Evolutionary conservation across 352 stramenopile species (phyloP).

Genomic region (Pythium oligandrum): DNA sequence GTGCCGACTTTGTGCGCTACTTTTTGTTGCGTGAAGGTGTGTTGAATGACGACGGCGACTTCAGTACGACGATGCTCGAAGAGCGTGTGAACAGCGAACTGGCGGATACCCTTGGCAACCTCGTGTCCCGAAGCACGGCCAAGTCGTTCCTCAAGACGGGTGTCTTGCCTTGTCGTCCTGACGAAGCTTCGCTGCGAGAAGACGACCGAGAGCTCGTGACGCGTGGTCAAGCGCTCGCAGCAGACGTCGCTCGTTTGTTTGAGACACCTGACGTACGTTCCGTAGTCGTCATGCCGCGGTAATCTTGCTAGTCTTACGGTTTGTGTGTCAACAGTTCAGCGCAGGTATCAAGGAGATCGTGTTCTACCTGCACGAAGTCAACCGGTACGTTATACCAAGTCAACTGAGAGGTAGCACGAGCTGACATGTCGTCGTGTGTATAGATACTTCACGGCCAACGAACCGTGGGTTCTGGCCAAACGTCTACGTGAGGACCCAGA

Average conservation of each 20-base stretch:
- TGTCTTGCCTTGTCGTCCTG: conserved; percentile 34
- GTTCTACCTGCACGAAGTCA: conserved; percentile 80
- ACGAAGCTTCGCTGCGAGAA: conserved; percentile 17
- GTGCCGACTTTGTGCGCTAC: conserved; percentile 93
- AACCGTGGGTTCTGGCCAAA: conserved; percentile 78
- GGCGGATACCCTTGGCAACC: conserved; percentile 88
- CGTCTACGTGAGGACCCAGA: conserved; percentile 31
- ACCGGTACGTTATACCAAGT: conserved; percentile 29
- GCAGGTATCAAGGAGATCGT: conserved; percentile 67
- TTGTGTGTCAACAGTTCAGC: conserved; percentile 44
- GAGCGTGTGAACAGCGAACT: conserved; percentile 96
- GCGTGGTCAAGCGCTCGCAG: conserved; percentile 41
- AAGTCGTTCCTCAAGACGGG: conserved; percentile 59
- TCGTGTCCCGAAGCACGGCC: conserved; percentile 70
- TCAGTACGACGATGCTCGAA: conserved; percentile 81
- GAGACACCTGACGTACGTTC: conserved; percentile 63
- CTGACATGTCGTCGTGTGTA: not conserved
- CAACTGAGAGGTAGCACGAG: not conserved
- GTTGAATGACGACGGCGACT: conserved; percentile 94
- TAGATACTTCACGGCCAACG: conserved; percentile 74
- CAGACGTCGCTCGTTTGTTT: conserved; percentile 46
- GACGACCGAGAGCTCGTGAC: conserved; percentile 54
- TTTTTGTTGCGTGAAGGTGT: conserved; percentile 89
- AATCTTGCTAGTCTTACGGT: conserved; percentile 1
- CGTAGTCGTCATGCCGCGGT: not conserved